phyloP scores from a whole-genome alignment of 2,329 filamentous ascomycete genomes.

The Periconia digitata region DNA sequence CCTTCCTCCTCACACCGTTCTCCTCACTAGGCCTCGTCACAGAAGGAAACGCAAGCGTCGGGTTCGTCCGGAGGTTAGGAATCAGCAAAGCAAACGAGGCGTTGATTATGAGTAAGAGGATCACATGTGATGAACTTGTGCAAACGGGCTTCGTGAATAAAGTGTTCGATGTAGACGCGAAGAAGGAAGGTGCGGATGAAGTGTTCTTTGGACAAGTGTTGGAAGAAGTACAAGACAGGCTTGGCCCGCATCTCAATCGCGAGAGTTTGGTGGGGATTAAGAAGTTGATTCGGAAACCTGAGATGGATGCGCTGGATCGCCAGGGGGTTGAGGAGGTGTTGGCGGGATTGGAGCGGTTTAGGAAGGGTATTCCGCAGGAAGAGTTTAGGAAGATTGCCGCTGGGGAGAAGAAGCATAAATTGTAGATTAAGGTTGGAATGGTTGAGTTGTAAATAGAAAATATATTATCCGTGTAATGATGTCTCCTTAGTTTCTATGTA shows the following conservation, averaged over 20 bases:
- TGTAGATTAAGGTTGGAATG: slow-evolving; percentile 62
- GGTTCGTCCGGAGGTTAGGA: slow-evolving; percentile 79
- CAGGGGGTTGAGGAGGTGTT: slow-evolving; percentile 86
- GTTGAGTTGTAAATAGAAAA: neutral
- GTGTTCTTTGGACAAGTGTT: slow-evolving; percentile 74
- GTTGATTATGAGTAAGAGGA: slow-evolving; percentile 82
- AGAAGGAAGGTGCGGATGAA: slow-evolving; percentile 64
- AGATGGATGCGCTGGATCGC: slow-evolving; percentile 70
- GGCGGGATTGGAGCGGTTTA: slow-evolving; percentile 78
- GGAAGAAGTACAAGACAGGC: slow-evolving; percentile 74
- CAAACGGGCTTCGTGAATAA: slow-evolving; percentile 82
- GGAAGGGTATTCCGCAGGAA: slow-evolving; percentile 78
- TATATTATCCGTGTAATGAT: neutral
- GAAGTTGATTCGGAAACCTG: slow-evolving; percentile 73
- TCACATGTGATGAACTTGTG: slow-evolving; percentile 72
- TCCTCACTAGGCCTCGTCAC: slow-evolving; percentile 85
- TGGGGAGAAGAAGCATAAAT: slow-evolving; percentile 92
- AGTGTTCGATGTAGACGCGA: slow-evolving; percentile 64
- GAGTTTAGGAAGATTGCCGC: slow-evolving; percentile 84
- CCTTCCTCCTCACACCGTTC: slow-evolving; percentile 91
- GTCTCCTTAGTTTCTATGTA: neutral
- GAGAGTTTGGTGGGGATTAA: slow-evolving; percentile 84
- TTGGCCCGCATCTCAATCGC: slow-evolving; percentile 78
- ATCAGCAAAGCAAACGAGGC: slow-evolving; percentile 86
- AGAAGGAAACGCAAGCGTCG: slow-evolving; percentile 79